Base-by-base conservation (phyloP, 2,329 filamentous ascomycete genomes). In the Cercospora sp. region DNA sequence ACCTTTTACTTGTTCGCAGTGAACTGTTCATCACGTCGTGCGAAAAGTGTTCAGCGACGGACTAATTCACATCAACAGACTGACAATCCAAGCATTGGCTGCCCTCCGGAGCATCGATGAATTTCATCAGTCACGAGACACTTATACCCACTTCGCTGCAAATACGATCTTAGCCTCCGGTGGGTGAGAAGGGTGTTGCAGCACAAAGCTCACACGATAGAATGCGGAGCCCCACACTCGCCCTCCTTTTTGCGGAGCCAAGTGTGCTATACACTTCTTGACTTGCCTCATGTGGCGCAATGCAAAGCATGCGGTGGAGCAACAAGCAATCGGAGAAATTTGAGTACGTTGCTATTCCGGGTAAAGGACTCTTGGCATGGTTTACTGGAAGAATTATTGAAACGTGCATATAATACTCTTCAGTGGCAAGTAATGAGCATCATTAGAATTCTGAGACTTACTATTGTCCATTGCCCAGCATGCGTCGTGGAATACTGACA, bases 251-350 rank as follows among this genome's bases (percentile, higher is more conserved):
- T 55, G 23, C 48, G 20, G 48, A 55, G 48, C 23, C 48, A 55
- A 55, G 23, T 16, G 48, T 9, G 20, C 36, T 55, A 30, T 55
- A 51, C 18, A 23, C 18, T 55, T 28, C 23, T 28, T 10, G 12
- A 51, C 18, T 51, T 51, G 18, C 48, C 55, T 20, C 30, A 23
- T 59, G 28, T 36, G 31, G 55, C 55, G 55, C 18, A 30, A 23
- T 8, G 26, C n/a, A 59, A 23, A 59, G 28, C 31, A 18, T 59
- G 16, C n/a, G 12, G 20, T 28, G 48, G 48, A 59, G 16, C 28
- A 31, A 33, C 55, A 36, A 59, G 55, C 55, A 59, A 59, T 59
- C 55, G 55, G 55, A 59, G 30, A 23, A 59, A 59, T 59, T 36
- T 36, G 31, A 55, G 18, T 59, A 36, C 36, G 55, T 9, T n/a